Conservation (phyloP, 2,329 filamentous ascomycete species). For the Talaromyces marneffei region DNA sequence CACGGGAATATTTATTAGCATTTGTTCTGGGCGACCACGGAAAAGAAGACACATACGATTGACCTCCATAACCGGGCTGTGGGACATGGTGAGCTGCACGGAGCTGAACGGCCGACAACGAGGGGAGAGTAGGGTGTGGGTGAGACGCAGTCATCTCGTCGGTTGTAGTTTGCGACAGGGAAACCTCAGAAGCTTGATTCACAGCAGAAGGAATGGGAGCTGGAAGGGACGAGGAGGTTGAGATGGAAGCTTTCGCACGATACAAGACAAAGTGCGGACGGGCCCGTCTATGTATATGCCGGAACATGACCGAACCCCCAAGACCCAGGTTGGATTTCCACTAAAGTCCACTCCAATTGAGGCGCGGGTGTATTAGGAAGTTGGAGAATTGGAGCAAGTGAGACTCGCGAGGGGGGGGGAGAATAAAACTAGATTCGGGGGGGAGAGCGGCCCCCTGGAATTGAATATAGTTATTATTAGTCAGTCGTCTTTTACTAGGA, state of each 20-base stretch:
- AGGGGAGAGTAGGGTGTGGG: neutral
- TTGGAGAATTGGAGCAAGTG: slow-evolving; percentile 1
- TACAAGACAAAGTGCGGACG: neutral
- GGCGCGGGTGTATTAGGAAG: slow-evolving; percentile 1
- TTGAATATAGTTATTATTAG: neutral
- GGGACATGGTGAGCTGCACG: slow-evolving; percentile 11
- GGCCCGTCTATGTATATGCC: slow-evolving; percentile 11
- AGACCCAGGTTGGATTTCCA: neutral
- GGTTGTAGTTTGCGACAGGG: slow-evolving; percentile 3
- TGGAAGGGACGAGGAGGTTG: slow-evolving; percentile 7
- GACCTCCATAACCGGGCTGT: slow-evolving; percentile 5
- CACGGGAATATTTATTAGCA: neutral
- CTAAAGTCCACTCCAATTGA: neutral
- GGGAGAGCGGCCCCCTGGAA: neutral
- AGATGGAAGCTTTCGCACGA: slow-evolving; percentile 4
- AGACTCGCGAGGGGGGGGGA: neutral
- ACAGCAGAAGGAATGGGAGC: slow-evolving; percentile 14
- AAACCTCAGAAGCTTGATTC: slow-evolving; percentile 11
- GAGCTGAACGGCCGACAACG: slow-evolving; percentile 9
- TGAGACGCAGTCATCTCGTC: slow-evolving; percentile 5
- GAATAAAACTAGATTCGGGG: neutral
- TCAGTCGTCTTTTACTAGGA: neutral
- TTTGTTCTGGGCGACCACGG: neutral
- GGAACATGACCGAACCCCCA: slow-evolving; percentile 14
- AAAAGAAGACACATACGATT: slow-evolving; percentile 7